Percentiles rank a stretch among this genome's conserved stretches.
Evolutionary conservation across 2,329 filamentous ascomycete genomes (phyloP).

Genomic region (Knufia petricola): DNA sequence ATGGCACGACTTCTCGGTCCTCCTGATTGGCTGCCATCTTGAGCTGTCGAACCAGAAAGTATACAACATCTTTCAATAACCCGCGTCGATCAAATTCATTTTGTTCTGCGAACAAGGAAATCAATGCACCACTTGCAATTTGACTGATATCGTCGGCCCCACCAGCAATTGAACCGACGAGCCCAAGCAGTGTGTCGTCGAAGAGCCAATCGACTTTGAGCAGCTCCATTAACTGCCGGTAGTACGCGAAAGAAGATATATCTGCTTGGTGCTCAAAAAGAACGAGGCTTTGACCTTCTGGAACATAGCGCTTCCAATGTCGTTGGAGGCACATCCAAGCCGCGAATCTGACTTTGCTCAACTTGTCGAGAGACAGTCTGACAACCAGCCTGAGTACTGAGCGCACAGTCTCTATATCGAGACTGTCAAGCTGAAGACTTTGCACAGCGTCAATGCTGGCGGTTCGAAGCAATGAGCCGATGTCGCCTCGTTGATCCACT

Average conservation of each 20-base stretch:
- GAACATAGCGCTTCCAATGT: constrained; percentile 35
- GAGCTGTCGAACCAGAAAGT: constrained; percentile 47
- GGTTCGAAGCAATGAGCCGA: constrained; percentile 75
- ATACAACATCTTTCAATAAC: constrained; percentile 32
- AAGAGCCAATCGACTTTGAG: constrained; percentile 30
- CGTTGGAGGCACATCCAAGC: constrained; percentile 36
- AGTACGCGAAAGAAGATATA: constrained; percentile 36
- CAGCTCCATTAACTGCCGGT: constrained; percentile 32
- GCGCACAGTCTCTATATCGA: constrained; percentile 8
- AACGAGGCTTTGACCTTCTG: constrained; percentile 22
- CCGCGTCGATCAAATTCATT: background rate
- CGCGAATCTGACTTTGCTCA: constrained; percentile 68
- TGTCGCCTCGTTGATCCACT: constrained; percentile 76
- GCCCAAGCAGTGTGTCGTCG: constrained; percentile 32
- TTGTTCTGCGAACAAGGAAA: constrained; percentile 23
- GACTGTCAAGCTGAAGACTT: constrained; percentile 21
- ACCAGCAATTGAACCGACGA: constrained; percentile 36
- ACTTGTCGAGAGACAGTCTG: constrained; percentile 73
- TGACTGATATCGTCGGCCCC: constrained; percentile 37
- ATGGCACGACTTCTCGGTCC: constrained; percentile 64
- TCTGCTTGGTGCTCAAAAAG: constrained; percentile 35
- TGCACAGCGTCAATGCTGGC: constrained; percentile 63
- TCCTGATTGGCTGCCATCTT: constrained; percentile 40
- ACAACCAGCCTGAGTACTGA: constrained; percentile 37
- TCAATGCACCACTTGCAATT: constrained; percentile 33